Evolutionary conservation across 345 rosid genomes (phyloP).

Genomic region (Brassica cretica): DNA sequence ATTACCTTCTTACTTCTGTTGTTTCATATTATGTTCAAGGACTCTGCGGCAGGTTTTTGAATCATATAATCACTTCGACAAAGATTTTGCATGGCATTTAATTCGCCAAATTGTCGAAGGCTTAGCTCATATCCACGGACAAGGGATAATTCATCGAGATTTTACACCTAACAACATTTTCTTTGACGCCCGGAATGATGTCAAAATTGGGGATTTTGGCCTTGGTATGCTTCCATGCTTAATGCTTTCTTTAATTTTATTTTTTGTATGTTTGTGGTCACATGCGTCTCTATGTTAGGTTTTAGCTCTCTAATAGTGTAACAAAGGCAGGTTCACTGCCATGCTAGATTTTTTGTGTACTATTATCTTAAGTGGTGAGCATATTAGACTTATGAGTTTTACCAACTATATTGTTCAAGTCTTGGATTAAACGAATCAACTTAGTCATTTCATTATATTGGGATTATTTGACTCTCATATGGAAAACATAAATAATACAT

Average conservation of each 20-base stretch:
- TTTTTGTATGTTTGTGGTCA: constrained; percentile 13
- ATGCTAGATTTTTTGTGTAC: constrained; percentile 14
- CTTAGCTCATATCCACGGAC: constrained; percentile 90
- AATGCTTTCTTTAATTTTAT: constrained; percentile 9
- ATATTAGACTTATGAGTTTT: not conserved
- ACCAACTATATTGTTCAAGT: constrained; percentile 8
- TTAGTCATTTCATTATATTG: constrained; percentile 8
- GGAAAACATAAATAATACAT: constrained; percentile 4
- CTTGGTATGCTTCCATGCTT: constrained; percentile 58
- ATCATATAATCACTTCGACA: constrained; percentile 78
- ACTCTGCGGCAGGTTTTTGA: constrained; percentile 88
- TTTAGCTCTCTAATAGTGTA: not conserved
- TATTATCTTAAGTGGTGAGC: constrained; percentile 7
- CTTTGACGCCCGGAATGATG: constrained; percentile 90
- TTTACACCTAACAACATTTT: constrained; percentile 91
- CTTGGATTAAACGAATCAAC: not conserved
- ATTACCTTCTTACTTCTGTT: constrained; percentile 20
- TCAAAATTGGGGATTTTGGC: constrained; percentile 97
- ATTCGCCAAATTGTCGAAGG: constrained; percentile 97
- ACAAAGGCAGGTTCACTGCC: constrained; percentile 10
- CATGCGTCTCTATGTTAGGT: constrained; percentile 9
- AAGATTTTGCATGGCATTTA: constrained; percentile 80
- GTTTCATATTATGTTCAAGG: constrained; percentile 46
- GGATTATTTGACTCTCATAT: constrained; percentile 5
- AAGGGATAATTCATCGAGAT: constrained; percentile 97